These are phyloP conservation scores for Vitis cinerea DNA, from an alignment of 164 flowering plant species.

Conservation along the genomic window DNA sequence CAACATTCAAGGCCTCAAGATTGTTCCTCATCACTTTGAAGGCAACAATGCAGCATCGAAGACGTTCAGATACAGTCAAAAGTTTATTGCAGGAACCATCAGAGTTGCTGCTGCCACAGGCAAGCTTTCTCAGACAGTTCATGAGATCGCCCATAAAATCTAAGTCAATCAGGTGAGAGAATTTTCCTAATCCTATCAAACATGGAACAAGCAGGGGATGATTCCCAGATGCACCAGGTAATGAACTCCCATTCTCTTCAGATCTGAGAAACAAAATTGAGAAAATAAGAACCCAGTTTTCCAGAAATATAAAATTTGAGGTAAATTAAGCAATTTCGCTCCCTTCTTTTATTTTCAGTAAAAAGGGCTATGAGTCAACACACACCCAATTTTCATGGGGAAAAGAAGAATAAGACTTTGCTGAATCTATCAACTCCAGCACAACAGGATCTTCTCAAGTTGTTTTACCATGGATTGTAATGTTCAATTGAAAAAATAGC, in stretches of 20 bases:
- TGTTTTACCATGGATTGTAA: too few species aligned
- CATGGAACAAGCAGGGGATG: conserved; percentile 85
- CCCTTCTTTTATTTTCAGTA: background rate
- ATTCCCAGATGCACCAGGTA: conserved; percentile 31
- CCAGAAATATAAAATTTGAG: background rate
- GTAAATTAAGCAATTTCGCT: background rate
- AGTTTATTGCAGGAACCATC: conserved; percentile 31
- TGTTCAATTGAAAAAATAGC: too few species aligned
- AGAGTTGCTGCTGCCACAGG: conserved; percentile 38
- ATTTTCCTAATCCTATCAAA: conserved; percentile 83
- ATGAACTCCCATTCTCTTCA: conserved; percentile 26
- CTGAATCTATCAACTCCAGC: too few species aligned
- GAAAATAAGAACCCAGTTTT: background rate
- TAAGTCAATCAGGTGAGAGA: conserved; percentile 77
- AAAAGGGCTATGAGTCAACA: background rate
- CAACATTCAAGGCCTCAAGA: conserved; percentile 90
- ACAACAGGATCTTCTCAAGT: too few species aligned
- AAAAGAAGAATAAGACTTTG: background rate
- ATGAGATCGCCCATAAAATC: conserved; percentile 93
- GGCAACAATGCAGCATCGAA: conserved; percentile 91
- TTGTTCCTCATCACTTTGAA: conserved; percentile 91
- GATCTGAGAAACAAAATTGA: conserved; percentile 28
- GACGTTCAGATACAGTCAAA: conserved; percentile 81
- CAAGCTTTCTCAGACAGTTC: conserved; percentile 78
- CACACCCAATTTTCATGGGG: conserved; percentile 3